Percentiles rank a stretch among this genome's conserved stretches.
Evolutionary conservation across 768 basidiomycete species (phyloP).

Genomic region (Rhodotorula diobovata): DNA sequence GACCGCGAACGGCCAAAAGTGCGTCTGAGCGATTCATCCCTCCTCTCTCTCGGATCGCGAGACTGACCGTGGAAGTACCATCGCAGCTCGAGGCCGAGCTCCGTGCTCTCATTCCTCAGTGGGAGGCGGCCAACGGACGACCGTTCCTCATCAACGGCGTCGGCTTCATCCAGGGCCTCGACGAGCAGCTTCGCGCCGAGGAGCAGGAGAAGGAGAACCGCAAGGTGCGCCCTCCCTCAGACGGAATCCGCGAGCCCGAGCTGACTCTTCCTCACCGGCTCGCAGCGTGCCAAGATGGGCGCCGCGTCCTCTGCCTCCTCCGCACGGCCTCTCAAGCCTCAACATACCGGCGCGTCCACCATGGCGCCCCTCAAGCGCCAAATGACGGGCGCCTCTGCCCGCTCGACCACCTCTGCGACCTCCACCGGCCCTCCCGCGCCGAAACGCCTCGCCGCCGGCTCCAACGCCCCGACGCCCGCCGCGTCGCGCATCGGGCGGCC

Average conservation of each 20-base stretch:
- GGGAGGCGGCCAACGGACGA: conserved; percentile 72
- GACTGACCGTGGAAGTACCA: not conserved
- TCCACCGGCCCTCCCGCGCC: conserved; percentile 8
- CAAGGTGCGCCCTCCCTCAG: conserved; percentile 11
- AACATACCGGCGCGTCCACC: conserved; percentile 19
- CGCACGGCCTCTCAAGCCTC: conserved; percentile 18
- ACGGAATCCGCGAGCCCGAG: not conserved
- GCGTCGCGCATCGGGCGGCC: not conserved
- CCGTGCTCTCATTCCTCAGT: conserved; percentile 66
- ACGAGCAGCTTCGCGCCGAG: conserved; percentile 62
- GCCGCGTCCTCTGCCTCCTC: not conserved
- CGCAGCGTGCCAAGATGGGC: conserved; percentile 25
- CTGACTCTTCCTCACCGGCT: not conserved
- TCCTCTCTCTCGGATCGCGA: not conserved
- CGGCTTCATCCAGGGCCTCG: conserved; percentile 70
- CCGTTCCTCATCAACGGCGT: conserved; percentile 81
- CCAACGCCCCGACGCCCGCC: not conserved
- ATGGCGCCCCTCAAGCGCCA: conserved; percentile 33
- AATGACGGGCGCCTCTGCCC: conserved; percentile 29
- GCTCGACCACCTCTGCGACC: not conserved
- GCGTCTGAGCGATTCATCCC: conserved; percentile 46
- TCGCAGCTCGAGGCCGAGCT: conserved; percentile 82
- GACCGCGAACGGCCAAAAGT: conserved; percentile 88
- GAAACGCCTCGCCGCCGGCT: conserved; percentile 16
- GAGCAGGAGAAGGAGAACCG: conserved; percentile 66